phyloP scores from a whole-genome alignment of 75 land plant species.

The Pinus taeda region DNA sequence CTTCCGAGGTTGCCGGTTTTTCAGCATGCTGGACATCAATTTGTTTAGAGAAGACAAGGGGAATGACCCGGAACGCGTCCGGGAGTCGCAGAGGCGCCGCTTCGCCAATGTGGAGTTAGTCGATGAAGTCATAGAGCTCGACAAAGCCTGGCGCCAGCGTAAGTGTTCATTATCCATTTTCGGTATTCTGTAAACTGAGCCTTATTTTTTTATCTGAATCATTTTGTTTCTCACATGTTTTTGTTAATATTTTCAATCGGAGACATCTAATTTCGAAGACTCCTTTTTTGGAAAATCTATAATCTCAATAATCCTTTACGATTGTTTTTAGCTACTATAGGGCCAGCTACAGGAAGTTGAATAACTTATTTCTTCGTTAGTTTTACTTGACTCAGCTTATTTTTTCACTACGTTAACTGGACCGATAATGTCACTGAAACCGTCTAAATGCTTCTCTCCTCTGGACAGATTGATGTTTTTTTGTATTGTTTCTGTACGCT shows the following conservation, averaged over 20 bases:
- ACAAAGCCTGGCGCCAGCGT: conserved; percentile 81
- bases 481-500: no score
- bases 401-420: no score
- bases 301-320: no score
- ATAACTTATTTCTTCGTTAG: no score
- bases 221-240: not conserved
- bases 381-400: no score
- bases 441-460: no score
- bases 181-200: not conserved
- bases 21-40: conserved; percentile 82
- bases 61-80: conserved; percentile 68
- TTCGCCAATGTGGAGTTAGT: conserved; percentile 62
- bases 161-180: conserved; percentile 7
- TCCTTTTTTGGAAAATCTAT: no score
- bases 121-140: conserved; percentile 78
- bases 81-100: conserved; percentile 90
- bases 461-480: no score
- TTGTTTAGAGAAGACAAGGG: conserved; percentile 84
- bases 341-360: no score
- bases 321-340: no score
- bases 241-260: not conserved
- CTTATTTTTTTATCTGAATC: not conserved
- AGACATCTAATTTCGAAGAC: not conserved
- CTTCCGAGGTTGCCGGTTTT: not conserved
- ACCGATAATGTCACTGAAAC: no score